Conservation (phyloP, 139 green algal species). For the Coccomyxa sp. region DNA sequence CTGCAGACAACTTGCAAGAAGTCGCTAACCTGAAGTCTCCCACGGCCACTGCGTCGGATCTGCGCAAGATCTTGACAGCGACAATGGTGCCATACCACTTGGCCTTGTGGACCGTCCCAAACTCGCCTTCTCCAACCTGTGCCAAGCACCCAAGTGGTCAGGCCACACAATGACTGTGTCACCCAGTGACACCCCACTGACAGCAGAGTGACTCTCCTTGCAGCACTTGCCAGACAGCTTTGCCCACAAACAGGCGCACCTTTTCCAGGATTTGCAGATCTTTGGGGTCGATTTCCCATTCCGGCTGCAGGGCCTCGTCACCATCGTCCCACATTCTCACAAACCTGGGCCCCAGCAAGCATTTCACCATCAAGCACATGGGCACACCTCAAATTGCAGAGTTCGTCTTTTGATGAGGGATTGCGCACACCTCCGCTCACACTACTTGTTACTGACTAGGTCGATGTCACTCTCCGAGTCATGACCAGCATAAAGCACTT, state of each 20-base stretch:
- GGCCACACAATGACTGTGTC: neutral
- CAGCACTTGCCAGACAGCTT: neutral
- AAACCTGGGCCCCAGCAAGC: slow-evolving; percentile 1
- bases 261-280: slow-evolving; percentile 73
- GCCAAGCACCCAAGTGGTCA: slow-evolving; percentile 7
- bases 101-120: slow-evolving; percentile 81
- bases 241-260: slow-evolving; percentile 31
- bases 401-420: too few species aligned
- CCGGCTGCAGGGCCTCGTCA: slow-evolving; percentile 46
- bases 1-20: neutral
- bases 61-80: slow-evolving; percentile 86
- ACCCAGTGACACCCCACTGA: too few species aligned
- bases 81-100: slow-evolving; percentile 76
- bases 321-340: neutral
- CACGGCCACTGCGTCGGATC: slow-evolving; percentile 70
- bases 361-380: neutral
- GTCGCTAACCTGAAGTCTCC: slow-evolving; percentile 39
- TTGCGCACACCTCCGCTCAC: too few species aligned
- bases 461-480: too few species aligned
- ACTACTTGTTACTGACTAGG: too few species aligned
- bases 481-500: too few species aligned
- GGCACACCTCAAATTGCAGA: neutral
- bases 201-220: neutral
- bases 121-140: slow-evolving; percentile 70
- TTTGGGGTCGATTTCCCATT: slow-evolving; percentile 82